Base-by-base conservation (phyloP, 202 grass and related monocot species). In the Setaria italica region DNA sequence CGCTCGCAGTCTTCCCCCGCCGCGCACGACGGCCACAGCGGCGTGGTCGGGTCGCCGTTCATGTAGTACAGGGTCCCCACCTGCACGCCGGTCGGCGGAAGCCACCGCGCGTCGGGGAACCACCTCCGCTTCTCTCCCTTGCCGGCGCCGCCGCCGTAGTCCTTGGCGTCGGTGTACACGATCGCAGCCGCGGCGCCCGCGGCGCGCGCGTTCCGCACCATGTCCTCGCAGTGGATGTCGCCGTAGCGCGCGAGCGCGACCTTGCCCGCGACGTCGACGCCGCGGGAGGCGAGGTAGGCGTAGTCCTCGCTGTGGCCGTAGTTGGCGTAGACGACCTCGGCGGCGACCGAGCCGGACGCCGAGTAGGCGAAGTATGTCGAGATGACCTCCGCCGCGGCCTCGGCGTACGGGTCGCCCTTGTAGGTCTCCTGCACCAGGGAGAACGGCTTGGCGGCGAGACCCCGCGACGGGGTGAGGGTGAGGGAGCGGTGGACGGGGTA, bases 291-390 rank as follows among this genome's bases (percentile, higher is more conserved):
- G 75, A 95, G 92, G 82, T 87, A 70, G 30, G 85, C 90, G 51
- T 92, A 95, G 67, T 95, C 90, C 80, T 92, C 84, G 57, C 33
- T 64, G 19, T 85, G 48, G 48, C 93, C 93, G 86, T 95, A 90
- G 62, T 95, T 95, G 76, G 93, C 93, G 83, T 95, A 92, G 37
- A 90, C 90, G 67, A 86, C 93, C 51, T 91, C 83, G 51, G 87
- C 93, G 76, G 90, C 15, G 83, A 88, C 88, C 45, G 93, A 88
- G 67, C 88, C 90, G 54, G 93, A 95, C 41, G 29, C 83, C 2
- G 90, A 87, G 88, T 92, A 95, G 80, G 93, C 88, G 82, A 88
- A 91, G 90, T 90, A 92, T 4, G 93, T 90, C 67, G 93, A 83
- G 77, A 92, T 30, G 59, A 81, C 90, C 86, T 95, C 93, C 7